A percentile compares a stretch with the other conserved stretches of the same genome.
Conservation (phyloP, 768 basidiomycete species). For the Gymnopilus dilepis region DNA sequence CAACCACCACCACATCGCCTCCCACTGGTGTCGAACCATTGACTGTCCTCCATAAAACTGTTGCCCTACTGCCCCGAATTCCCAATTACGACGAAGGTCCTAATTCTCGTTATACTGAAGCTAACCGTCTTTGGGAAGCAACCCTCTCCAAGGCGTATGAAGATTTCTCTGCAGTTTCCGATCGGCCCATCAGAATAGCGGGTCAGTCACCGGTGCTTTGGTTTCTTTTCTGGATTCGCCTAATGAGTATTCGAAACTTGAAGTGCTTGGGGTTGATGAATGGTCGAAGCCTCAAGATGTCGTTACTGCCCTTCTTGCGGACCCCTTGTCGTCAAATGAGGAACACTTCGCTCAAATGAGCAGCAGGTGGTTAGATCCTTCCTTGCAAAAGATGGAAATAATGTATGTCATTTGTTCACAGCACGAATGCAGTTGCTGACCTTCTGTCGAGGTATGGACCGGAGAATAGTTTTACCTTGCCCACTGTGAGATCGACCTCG, state of each 20-base stretch:
- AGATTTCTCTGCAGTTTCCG: conserved; percentile 35
- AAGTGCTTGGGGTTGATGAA: conserved; percentile 65
- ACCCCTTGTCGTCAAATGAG: conserved; percentile 66
- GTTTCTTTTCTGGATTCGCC: not conserved
- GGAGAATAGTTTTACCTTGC: conserved; percentile 18
- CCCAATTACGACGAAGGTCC: conserved; percentile 31
- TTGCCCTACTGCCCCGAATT: conserved; percentile 49
- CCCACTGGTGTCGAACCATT: conserved; percentile 37
- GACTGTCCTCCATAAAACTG: conserved; percentile 55
- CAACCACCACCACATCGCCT: not conserved
- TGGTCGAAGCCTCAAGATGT: conserved; percentile 60
- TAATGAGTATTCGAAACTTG: not conserved
- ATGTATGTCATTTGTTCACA: conserved; percentile 37
- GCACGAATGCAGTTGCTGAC: not conserved
- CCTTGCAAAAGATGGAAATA: conserved; percentile 39
- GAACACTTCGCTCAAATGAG: conserved; percentile 47
- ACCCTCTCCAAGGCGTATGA: conserved; percentile 44
- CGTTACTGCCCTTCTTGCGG: conserved; percentile 71
- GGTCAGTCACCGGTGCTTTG: conserved; percentile 44
- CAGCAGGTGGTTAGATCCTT: conserved; percentile 50
- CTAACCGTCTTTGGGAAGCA: conserved; percentile 53
- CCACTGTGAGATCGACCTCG: conserved; percentile 44
- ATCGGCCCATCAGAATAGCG: conserved; percentile 48
- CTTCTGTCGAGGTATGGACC: conserved; percentile 31
- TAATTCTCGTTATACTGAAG: conserved; percentile 24